Evolutionary conservation across 371 early-diverging fungal genomes (phyloP).

Genomic region (Apophysomyces trapeziformis): DNA sequence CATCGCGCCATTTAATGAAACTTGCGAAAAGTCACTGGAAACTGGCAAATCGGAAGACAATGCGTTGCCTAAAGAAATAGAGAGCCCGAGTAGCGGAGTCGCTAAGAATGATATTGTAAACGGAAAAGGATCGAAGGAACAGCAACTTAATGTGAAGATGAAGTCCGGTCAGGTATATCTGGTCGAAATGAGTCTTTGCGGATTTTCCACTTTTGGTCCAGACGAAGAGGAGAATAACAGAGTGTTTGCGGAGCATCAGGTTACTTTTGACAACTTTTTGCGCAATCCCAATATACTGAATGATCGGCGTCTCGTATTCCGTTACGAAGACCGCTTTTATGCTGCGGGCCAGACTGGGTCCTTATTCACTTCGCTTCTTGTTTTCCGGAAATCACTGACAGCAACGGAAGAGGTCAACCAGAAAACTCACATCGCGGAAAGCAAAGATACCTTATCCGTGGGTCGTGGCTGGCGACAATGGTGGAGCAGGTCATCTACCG

Average conservation of each 20-base stretch:
- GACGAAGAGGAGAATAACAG: slow-evolving; percentile 55
- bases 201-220: slow-evolving; percentile 40
- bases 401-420: background rate
- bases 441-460: slow-evolving; percentile 41
- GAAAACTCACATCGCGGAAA: slow-evolving; percentile 24
- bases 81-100: background rate
- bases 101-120: background rate
- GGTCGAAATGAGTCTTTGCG: slow-evolving; percentile 63
- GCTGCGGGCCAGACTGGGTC: slow-evolving; percentile 50
- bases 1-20: no score
- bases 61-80: background rate
- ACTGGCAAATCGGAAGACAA: no score
- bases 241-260: slow-evolving; percentile 61
- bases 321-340: slow-evolving; percentile 62
- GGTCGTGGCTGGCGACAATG: slow-evolving; percentile 58
- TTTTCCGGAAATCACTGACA: slow-evolving; percentile 43
- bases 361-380: slow-evolving; percentile 55
- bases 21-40: no score
- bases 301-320: slow-evolving; percentile 69
- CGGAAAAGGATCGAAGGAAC: background rate
- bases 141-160: slow-evolving; percentile 16
- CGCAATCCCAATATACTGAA: slow-evolving; percentile 68
- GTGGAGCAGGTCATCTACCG: slow-evolving; percentile 51
- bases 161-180: slow-evolving; percentile 37
- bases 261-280: slow-evolving; percentile 66